Evolutionary conservation across 1,139 yeast genomes (phyloP).

Genomic region (Saccharomyces pastorianus): DNA sequence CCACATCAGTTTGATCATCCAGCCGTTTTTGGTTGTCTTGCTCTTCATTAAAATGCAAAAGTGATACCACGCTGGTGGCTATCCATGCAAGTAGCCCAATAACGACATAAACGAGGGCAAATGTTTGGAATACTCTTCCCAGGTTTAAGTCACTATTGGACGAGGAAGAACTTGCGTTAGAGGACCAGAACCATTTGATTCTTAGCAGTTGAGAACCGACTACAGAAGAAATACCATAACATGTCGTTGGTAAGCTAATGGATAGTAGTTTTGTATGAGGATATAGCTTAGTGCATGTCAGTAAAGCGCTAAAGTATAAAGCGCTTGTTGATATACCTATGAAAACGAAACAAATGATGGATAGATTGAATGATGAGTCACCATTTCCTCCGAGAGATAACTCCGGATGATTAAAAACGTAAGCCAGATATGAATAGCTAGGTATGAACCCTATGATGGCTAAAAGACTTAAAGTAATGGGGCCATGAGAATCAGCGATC

Average conservation of each 20-base stretch:
- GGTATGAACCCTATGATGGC: slow-evolving; percentile 64
- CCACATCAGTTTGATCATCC: slow-evolving; percentile 6
- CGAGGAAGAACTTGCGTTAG: slow-evolving; percentile 7
- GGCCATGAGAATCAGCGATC: slow-evolving; percentile 78
- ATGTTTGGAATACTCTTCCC: slow-evolving; percentile 46
- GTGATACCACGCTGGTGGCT: slow-evolving; percentile 56
- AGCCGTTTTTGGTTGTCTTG: slow-evolving; percentile 36
- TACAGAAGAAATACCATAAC: slow-evolving; percentile 70
- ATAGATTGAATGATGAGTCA: background rate
- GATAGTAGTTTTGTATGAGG: slow-evolving; percentile 72
- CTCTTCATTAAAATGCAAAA: slow-evolving; percentile 23
- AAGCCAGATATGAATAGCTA: slow-evolving; percentile 52
- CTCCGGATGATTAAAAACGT: slow-evolving; percentile 25
- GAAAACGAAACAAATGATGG: slow-evolving; percentile 37
- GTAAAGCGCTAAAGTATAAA: slow-evolving; percentile 64
- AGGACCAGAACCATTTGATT: slow-evolving; percentile 34
- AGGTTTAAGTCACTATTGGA: slow-evolving; percentile 37
- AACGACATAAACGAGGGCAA: slow-evolving; percentile 49
- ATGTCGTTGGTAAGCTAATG: slow-evolving; percentile 80
- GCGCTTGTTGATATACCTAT: slow-evolving; percentile 81
- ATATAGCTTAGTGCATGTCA: slow-evolving; percentile 77
- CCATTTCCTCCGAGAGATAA: slow-evolving; percentile 10
- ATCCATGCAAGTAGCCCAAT: slow-evolving; percentile 54
- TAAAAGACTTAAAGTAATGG: slow-evolving; percentile 59
- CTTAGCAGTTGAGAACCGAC: slow-evolving; percentile 46